These are phyloP conservation scores for Logfia minima DNA, from an alignment of 129 eudicot genomes.

Conservation along the genomic window DNA sequence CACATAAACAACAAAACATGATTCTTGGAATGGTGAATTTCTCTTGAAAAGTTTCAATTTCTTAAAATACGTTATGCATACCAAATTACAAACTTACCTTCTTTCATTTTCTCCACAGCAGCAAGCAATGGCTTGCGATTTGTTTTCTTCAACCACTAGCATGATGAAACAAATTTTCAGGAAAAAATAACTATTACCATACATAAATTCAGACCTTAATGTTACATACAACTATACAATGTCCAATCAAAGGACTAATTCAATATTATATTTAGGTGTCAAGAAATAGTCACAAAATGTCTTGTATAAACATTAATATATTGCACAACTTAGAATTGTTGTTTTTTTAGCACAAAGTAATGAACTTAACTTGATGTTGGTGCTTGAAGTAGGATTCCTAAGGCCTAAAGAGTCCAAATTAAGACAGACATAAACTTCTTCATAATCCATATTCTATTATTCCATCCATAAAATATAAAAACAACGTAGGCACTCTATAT, in stretches of 20 bases:
- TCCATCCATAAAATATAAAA: neutral
- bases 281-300: neutral
- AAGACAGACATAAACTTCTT: neutral
- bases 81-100: constrained; percentile 51
- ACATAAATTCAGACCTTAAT: neutral
- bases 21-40: constrained; percentile 12
- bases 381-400: constrained; percentile 8
- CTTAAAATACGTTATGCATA: neutral
- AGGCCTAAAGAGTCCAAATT: constrained; percentile 3
- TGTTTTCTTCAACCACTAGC: constrained; percentile 90
- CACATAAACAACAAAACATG: constrained; percentile 26
- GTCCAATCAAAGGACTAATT: neutral
- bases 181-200: constrained; percentile 3
- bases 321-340: neutral
- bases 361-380: constrained; percentile 11
- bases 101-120: constrained; percentile 98
- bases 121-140: constrained; percentile 90
- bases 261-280: constrained; percentile 1
- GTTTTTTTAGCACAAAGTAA: neutral
- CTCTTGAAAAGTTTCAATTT: neutral
- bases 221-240: neutral
- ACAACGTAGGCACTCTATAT: neutral
- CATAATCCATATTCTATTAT: neutral
- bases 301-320: neutral
- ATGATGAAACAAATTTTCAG: constrained; percentile 18